phyloP scores from a whole-genome alignment of 345 rosid species.

The Pugionium cornutum region DNA sequence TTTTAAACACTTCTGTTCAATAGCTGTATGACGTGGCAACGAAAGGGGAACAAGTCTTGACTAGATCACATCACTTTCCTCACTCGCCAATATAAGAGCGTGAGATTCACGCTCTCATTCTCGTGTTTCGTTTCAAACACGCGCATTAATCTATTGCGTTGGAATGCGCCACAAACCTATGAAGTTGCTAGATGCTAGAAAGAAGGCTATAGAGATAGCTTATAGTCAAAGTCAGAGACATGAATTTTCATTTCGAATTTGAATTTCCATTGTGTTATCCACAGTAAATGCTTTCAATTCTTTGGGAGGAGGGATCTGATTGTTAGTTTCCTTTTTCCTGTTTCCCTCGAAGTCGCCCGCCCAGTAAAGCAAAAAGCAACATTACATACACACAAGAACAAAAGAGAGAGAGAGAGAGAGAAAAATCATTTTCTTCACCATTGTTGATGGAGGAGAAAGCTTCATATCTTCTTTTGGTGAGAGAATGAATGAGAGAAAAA shows the following conservation, averaged over 20 bases:
- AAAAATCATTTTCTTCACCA: constrained; percentile 28
- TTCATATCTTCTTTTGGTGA: constrained; percentile 13
- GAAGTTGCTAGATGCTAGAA: constrained; percentile 30
- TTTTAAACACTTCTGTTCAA: not conserved
- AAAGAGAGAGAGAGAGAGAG: constrained; percentile 21
- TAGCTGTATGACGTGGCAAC: constrained; percentile 35
- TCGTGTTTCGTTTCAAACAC: constrained; percentile 29
- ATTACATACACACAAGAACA: constrained; percentile 11
- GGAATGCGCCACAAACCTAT: constrained; percentile 16
- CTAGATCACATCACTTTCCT: constrained; percentile 18
- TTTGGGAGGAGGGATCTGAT: constrained; percentile 26
- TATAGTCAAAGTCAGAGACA: constrained; percentile 37
- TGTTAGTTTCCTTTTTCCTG: constrained; percentile 35
- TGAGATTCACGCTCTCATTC: constrained; percentile 24
- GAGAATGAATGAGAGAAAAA: constrained; percentile 3
- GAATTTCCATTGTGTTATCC: constrained; percentile 28
- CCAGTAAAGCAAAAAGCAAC: constrained; percentile 40
- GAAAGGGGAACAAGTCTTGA: constrained; percentile 31
- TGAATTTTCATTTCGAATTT: constrained; percentile 21
- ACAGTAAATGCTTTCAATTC: constrained; percentile 41
- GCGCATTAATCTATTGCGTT: constrained; percentile 14
- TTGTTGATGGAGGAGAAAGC: constrained; percentile 31
- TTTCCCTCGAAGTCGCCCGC: constrained; percentile 34
- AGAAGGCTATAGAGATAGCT: constrained; percentile 24
- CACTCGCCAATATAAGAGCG: constrained; percentile 5